Evolutionary conservation across 441 rosid genomes (phyloP).

Genomic region (Rhodomyrtus psidioides): DNA sequence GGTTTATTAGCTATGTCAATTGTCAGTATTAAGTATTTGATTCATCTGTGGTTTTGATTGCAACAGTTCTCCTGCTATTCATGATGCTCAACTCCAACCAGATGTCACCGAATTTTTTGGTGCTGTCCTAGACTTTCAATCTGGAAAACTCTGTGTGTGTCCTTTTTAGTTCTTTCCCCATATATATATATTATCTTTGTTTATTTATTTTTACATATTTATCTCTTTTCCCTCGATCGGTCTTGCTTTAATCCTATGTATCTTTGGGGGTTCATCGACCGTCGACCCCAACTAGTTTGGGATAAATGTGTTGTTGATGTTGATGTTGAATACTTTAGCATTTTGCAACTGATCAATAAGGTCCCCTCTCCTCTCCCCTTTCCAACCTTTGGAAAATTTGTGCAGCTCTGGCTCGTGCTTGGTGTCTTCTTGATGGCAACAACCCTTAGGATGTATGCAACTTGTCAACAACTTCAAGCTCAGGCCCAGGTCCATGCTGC

Average conservation of each 20-base stretch:
- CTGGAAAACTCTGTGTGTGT: no score
- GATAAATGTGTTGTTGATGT: no score
- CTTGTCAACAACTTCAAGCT: conserved; percentile 92
- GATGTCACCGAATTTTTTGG: conserved; percentile 88
- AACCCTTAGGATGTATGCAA: conserved; percentile 79
- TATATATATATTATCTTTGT: no score
- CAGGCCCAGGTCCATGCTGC: conserved; percentile 86
- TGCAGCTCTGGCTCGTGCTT: conserved; percentile 87
- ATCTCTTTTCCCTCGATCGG: no score
- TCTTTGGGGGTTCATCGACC: no score
- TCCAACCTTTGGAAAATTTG: not conserved
- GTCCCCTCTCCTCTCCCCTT: not conserved
- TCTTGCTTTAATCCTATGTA: no score
- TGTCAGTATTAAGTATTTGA: not conserved
- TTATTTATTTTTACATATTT: no score
- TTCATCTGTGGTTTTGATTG: not conserved
- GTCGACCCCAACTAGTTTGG: no score
- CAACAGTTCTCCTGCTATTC: conserved; percentile 67
- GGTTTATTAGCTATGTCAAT: not conserved
- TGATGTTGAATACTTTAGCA: not conserved
- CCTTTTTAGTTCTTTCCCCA: no score
- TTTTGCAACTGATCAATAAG: not conserved
- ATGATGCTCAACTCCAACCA: conserved; percentile 90
- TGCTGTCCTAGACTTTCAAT: conserved; percentile 9
- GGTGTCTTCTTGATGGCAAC: conserved; percentile 89